A percentile compares a stretch with the other conserved stretches of the same genome.
Conservation (phyloP, 495 filamentous ascomycete species). For the Copromyces sp. region DNA sequence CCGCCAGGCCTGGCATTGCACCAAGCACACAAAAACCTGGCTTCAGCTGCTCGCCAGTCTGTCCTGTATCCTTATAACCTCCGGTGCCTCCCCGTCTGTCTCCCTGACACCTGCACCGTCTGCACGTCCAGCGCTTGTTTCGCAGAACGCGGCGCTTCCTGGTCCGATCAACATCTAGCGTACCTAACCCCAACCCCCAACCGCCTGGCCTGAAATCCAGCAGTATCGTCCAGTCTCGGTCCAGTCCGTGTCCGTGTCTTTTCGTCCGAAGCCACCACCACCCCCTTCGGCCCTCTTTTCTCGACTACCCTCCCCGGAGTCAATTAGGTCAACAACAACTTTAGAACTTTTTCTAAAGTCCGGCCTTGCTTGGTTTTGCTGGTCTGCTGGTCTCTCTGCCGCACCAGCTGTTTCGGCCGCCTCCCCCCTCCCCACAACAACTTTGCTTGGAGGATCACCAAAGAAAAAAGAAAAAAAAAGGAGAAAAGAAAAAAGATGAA, state of each 20-base stretch:
- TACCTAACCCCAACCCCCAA: background rate
- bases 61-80: background rate
- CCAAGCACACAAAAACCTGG: background rate
- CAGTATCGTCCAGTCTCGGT: background rate
- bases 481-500: slow-evolving; percentile 17
- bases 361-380: slow-evolving; percentile 1
- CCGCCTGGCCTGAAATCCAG: background rate
- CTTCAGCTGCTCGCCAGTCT: background rate
- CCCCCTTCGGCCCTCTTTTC: slow-evolving; percentile 1
- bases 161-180: background rate
- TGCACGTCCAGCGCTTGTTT: background rate
- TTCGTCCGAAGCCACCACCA: background rate
- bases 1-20: background rate
- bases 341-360: background rate
- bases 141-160: background rate
- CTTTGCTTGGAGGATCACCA: background rate
- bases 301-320: background rate
- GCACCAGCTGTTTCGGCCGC: slow-evolving; percentile 14
- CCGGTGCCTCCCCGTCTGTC: background rate
- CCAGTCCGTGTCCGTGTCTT: background rate
- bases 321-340: background rate
- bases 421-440: background rate
- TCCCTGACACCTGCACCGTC: background rate
- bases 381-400: slow-evolving; percentile 9
- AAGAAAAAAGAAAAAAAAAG: background rate